Evolutionary conservation across 2,329 filamentous ascomycete species (phyloP).

Genomic region (Penicillium sp.): DNA sequence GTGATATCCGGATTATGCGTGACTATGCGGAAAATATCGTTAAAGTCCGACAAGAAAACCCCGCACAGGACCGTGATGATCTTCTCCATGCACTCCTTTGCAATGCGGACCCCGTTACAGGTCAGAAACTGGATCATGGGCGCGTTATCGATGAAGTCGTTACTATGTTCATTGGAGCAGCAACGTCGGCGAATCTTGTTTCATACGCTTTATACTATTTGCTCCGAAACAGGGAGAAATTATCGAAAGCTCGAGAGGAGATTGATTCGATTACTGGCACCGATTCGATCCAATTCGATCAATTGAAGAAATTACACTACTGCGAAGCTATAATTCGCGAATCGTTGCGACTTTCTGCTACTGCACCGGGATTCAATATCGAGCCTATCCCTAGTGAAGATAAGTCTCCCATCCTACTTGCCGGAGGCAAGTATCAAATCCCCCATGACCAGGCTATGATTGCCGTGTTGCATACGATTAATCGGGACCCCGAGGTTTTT

Average conservation of each 20-base stretch:
- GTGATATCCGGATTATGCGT: conserved; percentile 57
- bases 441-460: conserved; percentile 56
- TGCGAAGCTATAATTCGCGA: conserved; percentile 70
- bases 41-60: conserved; percentile 56
- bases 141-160: conserved; percentile 70
- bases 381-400: conserved; percentile 54
- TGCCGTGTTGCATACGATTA: conserved; percentile 57
- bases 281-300: conserved; percentile 49
- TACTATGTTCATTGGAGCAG: conserved; percentile 66
- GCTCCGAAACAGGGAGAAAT: conserved; percentile 62
- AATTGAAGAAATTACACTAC: conserved; percentile 68
- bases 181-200: conserved; percentile 71
- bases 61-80: conserved; percentile 56
- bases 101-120: conserved; percentile 64
- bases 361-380: conserved; percentile 63
- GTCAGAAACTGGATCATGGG: conserved; percentile 59
- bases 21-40: conserved; percentile 60
- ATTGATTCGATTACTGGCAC: conserved; percentile 54
- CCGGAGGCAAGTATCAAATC: conserved; percentile 64
- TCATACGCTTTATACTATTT: conserved; percentile 68
- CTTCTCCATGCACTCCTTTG: conserved; percentile 63
- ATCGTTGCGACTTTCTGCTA: conserved; percentile 65
- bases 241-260: conserved; percentile 66
- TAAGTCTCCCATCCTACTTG: conserved; percentile 53
- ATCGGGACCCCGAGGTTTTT: conserved; percentile 66